Conservation (phyloP, 345 rosid genomes). For the Reutealis trisperma region DNA sequence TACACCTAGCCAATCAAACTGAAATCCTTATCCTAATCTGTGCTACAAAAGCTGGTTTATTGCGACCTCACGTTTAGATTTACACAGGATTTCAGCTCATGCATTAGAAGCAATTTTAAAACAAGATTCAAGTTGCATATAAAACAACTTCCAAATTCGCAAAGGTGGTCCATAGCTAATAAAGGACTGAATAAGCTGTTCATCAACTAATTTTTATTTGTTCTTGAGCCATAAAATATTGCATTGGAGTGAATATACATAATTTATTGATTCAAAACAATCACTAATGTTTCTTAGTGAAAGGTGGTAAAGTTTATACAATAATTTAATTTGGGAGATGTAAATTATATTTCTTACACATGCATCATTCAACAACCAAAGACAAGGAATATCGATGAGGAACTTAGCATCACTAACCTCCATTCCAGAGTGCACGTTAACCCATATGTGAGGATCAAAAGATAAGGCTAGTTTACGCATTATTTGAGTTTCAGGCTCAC, state of each 20-base stretch:
- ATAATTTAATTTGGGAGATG: neutral
- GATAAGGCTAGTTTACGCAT: slow-evolving; percentile 89
- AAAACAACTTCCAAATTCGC: too few species aligned
- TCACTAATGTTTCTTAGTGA: neutral
- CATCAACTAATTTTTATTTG: neutral
- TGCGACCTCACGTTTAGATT: too few species aligned
- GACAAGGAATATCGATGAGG: neutral
- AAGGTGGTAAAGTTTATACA: neutral
- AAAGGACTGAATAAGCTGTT: neutral
- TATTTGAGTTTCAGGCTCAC: slow-evolving; percentile 94
- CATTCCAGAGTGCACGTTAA: slow-evolving; percentile 97
- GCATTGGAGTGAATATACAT: neutral
- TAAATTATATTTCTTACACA: neutral
- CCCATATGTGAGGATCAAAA: slow-evolving; percentile 94
- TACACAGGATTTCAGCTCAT: too few species aligned
- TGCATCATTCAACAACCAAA: neutral
- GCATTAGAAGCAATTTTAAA: too few species aligned
- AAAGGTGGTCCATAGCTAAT: too few species aligned
- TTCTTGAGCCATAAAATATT: neutral
- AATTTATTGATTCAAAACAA: neutral
- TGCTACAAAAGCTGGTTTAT: too few species aligned
- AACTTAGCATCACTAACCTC: slow-evolving; percentile 51
- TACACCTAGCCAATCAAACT: too few species aligned
- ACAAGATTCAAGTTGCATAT: too few species aligned
- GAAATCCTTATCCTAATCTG: too few species aligned